Percentiles rank a stretch among this genome's conserved stretches.
Conservation (phyloP, 2,329 filamentous ascomycete genomes). For the Aspergillus pseudonomiae region DNA sequence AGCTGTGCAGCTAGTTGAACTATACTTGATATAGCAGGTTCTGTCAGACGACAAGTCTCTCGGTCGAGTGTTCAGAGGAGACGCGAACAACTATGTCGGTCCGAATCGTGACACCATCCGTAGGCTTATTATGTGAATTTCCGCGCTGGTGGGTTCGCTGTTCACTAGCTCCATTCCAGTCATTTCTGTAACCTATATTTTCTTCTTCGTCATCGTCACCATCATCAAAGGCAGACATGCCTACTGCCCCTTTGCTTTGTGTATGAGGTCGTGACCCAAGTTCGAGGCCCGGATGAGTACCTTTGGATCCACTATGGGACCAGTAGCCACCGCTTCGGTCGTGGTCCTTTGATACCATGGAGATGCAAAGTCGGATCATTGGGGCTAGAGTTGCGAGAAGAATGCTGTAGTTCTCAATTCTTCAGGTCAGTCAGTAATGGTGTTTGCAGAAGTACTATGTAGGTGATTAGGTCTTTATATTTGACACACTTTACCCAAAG, state of each 20-base stretch:
- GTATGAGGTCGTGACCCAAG: background rate
- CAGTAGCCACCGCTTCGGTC: constrained; percentile 23
- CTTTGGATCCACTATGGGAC: constrained; percentile 17
- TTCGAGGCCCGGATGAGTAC: constrained; percentile 8
- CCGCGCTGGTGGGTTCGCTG: background rate
- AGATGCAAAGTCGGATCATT: constrained; percentile 37
- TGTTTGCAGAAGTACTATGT: background rate
- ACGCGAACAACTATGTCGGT: background rate
- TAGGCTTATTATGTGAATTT: background rate
- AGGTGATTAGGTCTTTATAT: background rate
- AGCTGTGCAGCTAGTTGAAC: background rate
- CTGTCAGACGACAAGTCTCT: background rate
- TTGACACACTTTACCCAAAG: background rate
- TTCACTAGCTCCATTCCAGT: background rate
- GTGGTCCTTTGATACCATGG: constrained; percentile 22
- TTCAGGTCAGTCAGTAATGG: background rate
- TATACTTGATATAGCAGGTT: background rate
- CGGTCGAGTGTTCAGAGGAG: background rate
- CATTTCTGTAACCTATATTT: background rate
- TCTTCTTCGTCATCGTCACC: background rate
- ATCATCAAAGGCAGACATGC: constrained; percentile 8
- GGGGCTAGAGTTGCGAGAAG: constrained; percentile 40
- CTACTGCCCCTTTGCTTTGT: constrained; percentile 5
- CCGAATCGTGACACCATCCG: background rate
- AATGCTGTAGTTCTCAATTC: constrained; percentile 38